Evolutionary conservation across 805 yeast species (phyloP), one percentile per base, ranked within the genome.

Genomic region (Cyberlindnera veronae): DNA sequence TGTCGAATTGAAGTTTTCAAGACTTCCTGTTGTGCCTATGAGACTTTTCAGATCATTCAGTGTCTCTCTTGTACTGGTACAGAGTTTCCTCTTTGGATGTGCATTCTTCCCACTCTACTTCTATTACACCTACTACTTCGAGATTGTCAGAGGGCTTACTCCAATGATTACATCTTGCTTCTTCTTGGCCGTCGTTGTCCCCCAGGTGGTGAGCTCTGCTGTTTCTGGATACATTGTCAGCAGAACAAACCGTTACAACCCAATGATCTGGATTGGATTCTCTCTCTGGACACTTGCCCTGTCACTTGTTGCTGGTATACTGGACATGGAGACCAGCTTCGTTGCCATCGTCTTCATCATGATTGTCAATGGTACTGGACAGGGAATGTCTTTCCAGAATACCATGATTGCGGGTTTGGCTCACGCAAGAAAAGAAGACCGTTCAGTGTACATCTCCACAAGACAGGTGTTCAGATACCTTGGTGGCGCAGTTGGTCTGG

Each of bases 401-500:
- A 51, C 53, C 4, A 32, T 45, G 32, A 41, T 47, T 26, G 54
- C 56, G 2, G 48, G 48, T 5, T 21, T 77, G 10, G 81, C 81
- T 1, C 52, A 67, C 68, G 27, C 81, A 69, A 51, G 78, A 28
- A 67, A 69, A 36, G 62, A 69, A 4, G 83, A 79, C 45, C 57
- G 85, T 33, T 79, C 84, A 0, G 78, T 78, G 11, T 76, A 76
- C 12, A 76, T 77, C 9, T 67, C 80, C 3, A 65, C 79, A 2
- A 64, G 84, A 54, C 77, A 77, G 49, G 76, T 76, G 18, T 49
- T 74, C 34, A 61, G 84, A 39, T 72, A 79, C 3, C 69, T 79
- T 41, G 85, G 84, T 13, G 81, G 81, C n/a, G 70, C 83, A 1
- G 60, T 76, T 20, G 84, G 84, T 0, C 61, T 77, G 27, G 81